These are phyloP conservation scores for Berberis thunbergii DNA, from an alignment of 164 flowering plant species.

Conservation along the genomic window DNA sequence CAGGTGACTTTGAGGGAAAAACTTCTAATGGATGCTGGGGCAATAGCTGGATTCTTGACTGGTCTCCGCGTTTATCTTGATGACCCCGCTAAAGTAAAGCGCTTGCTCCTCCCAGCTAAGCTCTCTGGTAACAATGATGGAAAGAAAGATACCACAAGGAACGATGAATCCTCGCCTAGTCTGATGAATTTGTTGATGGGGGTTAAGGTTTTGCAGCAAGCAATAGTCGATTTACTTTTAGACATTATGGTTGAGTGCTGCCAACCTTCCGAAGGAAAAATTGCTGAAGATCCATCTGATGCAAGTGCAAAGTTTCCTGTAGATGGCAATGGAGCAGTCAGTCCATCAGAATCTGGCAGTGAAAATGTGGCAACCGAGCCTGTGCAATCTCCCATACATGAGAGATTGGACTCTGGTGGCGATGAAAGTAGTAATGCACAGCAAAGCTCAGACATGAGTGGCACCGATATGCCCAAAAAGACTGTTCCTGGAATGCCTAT, in stretches of 20 bases:
- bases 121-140: slow-evolving; percentile 65
- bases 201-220: slow-evolving; percentile 95
- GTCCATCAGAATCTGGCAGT: slow-evolving; percentile 49
- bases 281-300: slow-evolving; percentile 45
- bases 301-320: slow-evolving; percentile 41
- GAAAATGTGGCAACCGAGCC: slow-evolving; percentile 71
- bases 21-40: slow-evolving; percentile 98
- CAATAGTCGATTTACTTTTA: slow-evolving; percentile 85
- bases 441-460: slow-evolving; percentile 59
- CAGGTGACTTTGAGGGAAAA: slow-evolving; percentile 93
- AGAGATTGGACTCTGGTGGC: slow-evolving; percentile 24
- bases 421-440: slow-evolving; percentile 46
- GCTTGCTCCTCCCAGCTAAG: slow-evolving; percentile 93
- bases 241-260: slow-evolving; percentile 99
- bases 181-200: slow-evolving; percentile 98
- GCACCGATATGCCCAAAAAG: slow-evolving; percentile 26
- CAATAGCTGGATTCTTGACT: slow-evolving; percentile 94
- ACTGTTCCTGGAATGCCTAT: slow-evolving; percentile 47
- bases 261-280: slow-evolving; percentile 83
- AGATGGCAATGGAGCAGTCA: slow-evolving; percentile 35
- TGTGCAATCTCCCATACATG: slow-evolving; percentile 51
- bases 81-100: slow-evolving; percentile 97
- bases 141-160: slow-evolving; percentile 43
- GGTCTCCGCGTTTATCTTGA: slow-evolving; percentile 98
- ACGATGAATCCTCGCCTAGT: slow-evolving; percentile 84